A percentile compares a stretch with the other conserved stretches of the same genome.
phyloP scores from a whole-genome alignment of 805 yeast genomes.

The Saccharomyces mikatae region DNA sequence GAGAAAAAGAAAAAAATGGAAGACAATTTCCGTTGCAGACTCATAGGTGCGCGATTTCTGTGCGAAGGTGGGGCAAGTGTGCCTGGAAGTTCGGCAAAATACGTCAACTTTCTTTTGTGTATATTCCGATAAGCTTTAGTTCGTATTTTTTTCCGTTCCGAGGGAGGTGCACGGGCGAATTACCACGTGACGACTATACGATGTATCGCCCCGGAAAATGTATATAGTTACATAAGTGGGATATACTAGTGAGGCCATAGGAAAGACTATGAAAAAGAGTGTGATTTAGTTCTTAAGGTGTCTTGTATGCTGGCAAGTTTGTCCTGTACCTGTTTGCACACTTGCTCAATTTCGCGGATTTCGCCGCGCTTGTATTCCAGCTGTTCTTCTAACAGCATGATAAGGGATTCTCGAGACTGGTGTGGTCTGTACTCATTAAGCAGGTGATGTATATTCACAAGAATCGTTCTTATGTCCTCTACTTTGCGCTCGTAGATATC shows the following conservation, averaged over 20 bases:
- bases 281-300: background rate
- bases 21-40: background rate
- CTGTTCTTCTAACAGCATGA: slow-evolving; percentile 62
- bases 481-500: slow-evolving; percentile 52
- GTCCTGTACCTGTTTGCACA: slow-evolving; percentile 36
- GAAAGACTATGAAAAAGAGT: background rate
- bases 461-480: slow-evolving; percentile 68
- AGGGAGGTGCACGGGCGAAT: background rate
- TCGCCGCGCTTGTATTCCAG: slow-evolving; percentile 54
- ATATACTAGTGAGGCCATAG: background rate
- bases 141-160: background rate
- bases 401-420: slow-evolving; percentile 84
- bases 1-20: background rate
- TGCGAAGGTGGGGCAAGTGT: background rate
- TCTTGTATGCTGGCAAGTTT: slow-evolving; percentile 30
- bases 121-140: background rate
- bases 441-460: slow-evolving; percentile 86
- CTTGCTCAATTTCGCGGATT: slow-evolving; percentile 36
- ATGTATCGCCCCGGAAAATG: background rate
- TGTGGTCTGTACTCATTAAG: slow-evolving; percentile 91
- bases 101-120: background rate
- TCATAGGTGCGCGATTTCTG: background rate
- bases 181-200: background rate
- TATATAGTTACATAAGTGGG: background rate
- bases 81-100: background rate